A percentile compares a stretch with the other conserved stretches of the same genome.
phyloP scores from a whole-genome alignment of 108 stramenopile species.

The Bacterosira constricta region DNA sequence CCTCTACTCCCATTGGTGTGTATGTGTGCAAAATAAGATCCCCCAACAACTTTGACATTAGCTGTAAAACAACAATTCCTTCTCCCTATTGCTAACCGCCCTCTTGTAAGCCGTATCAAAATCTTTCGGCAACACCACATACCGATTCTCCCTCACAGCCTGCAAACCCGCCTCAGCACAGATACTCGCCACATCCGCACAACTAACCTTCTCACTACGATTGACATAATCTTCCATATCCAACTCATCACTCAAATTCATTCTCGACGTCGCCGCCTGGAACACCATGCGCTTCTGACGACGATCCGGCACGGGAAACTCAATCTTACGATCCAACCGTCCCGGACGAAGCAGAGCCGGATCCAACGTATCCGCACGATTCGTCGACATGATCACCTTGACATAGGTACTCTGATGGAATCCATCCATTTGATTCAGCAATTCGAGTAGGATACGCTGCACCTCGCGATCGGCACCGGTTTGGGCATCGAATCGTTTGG shows the following conservation, averaged over 20 bases:
- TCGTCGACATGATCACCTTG: slow-evolving; percentile 99
- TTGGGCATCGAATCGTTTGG: slow-evolving; percentile 99
- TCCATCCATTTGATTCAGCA: slow-evolving; percentile 99
- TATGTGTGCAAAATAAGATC: slow-evolving; percentile 54
- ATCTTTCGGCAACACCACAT: slow-evolving; percentile 98
- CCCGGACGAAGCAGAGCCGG: slow-evolving; percentile 98
- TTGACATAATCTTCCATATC: slow-evolving; percentile 99
- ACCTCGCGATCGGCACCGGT: slow-evolving; percentile 99
- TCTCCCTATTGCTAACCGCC: slow-evolving; percentile 96
- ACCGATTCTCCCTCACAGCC: slow-evolving; percentile 98
- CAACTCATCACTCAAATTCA: slow-evolving; percentile 97
- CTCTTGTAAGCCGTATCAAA: slow-evolving; percentile 99
- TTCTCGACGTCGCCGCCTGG: slow-evolving; percentile 97
- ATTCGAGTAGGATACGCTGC: slow-evolving; percentile 97
- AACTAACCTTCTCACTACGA: slow-evolving; percentile 95
- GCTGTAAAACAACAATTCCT: slow-evolving; percentile 96
- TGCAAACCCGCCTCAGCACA: slow-evolving; percentile 98
- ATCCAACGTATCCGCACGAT: slow-evolving; percentile 98
- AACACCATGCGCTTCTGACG: slow-evolving; percentile 99
- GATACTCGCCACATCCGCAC: slow-evolving; percentile 96
- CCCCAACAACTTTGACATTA: no score
- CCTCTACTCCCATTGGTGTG: no score
- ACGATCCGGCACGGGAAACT: slow-evolving; percentile 98
- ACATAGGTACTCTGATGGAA: slow-evolving; percentile 99
- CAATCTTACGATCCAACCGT: slow-evolving; percentile 99